Conservation (phyloP, 148 eudicot genomes). For the Camellia sinensis region DNA sequence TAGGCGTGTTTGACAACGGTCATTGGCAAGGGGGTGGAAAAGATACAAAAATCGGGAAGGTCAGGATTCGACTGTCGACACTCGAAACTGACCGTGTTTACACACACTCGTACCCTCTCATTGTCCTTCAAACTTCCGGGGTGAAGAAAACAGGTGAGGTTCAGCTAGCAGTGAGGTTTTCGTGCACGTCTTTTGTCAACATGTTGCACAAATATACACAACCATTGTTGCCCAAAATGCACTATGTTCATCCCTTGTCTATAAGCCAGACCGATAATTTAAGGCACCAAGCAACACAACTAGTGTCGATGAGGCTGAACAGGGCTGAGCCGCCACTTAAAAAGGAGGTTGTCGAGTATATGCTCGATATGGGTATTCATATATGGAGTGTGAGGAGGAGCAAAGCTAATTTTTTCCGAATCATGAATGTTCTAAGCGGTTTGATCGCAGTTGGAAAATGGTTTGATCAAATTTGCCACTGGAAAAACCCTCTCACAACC, state of each 20-base stretch:
- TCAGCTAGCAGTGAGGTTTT: conserved; percentile 71
- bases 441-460: conserved; percentile 50
- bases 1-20: conserved; percentile 69
- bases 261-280: conserved; percentile 52
- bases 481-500: conserved; percentile 59
- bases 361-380: conserved; percentile 65
- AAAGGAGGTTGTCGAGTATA: conserved; percentile 66
- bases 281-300: conserved; percentile 68
- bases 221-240: conserved; percentile 79
- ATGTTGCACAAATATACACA: conserved; percentile 67
- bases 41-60: conserved; percentile 67
- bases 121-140: conserved; percentile 58
- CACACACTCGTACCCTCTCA: conserved; percentile 71
- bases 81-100: conserved; percentile 75
- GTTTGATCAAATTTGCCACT: conserved; percentile 61
- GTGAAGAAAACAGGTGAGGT: conserved; percentile 80
- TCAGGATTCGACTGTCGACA: conserved; percentile 69
- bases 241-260: conserved; percentile 65
- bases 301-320: conserved; percentile 49
- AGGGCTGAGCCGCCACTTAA: conserved; percentile 72
- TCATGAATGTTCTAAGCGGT: conserved; percentile 52
- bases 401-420: conserved; percentile 63
- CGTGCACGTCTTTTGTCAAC: conserved; percentile 61
- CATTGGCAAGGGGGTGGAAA: conserved; percentile 52
- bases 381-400: conserved; percentile 71